Base-by-base conservation (phyloP, 257 asterid genomes). In the Gynochthodes officinalis region DNA sequence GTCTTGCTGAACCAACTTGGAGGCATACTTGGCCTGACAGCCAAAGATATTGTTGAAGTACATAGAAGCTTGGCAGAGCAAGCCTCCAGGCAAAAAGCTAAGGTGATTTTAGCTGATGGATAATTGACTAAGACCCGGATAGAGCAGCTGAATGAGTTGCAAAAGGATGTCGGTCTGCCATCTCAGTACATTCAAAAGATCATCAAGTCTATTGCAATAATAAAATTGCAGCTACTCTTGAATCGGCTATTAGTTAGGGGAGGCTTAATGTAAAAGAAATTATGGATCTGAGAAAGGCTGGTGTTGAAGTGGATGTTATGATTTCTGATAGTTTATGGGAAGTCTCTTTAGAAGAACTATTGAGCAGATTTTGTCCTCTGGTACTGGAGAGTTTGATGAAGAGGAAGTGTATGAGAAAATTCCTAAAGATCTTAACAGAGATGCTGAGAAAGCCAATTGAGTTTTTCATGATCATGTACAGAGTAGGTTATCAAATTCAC, bases 81-180 rank as follows among this genome's bases (percentile, higher is more conserved):
- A 85, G 92, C 96, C 65, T 95, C 90, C 82, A 87, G 88, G 78
- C 84, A 89, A 80, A 88, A 92, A 78, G 99, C 98, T 14, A 98
- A 92, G 90, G 96, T 88, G 66, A 85, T 95, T 76, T 84, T 95
- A 77, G 96, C 99, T 5, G 98, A 92, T 72, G 99, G 99, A 55
- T 96, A 95, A 69, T 75, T 92, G 82, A 90, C 97, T 21, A 88
- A 92, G 81, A 81, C 75, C 69, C 84, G 89, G 78, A 81, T 95
- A 5, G 97, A 92, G 82, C 92, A 89, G 79, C 91, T 95, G 32
- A 80, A 85, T 16, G 89, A 82, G 79, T 74, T 95, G 85, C 96
- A 92, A 87, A 89, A 86, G 80, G 83, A 79, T 21, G 89, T 90
- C 1, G 99, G 99, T 8, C 81, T 95, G 83, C 98, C 99, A 0